Conservation (phyloP, 1,284 basidiomycete genomes). For the Irpex sp. region DNA sequence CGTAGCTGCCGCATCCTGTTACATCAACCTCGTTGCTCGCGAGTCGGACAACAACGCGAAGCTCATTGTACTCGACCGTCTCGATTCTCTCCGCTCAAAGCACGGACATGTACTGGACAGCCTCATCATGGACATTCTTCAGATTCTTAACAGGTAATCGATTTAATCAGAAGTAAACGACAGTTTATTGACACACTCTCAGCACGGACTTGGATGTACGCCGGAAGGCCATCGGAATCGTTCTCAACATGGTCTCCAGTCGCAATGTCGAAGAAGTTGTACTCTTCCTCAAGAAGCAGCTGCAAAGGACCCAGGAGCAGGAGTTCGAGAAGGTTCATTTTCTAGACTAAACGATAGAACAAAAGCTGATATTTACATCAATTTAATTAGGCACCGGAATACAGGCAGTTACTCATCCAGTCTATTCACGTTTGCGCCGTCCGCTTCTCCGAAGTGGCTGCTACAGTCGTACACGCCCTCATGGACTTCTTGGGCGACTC, state of each 20-base stretch:
- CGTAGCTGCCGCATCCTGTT: slow-evolving; percentile 81
- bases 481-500: slow-evolving; percentile 99
- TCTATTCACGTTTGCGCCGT: slow-evolving; percentile 96
- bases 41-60: slow-evolving; percentile 99
- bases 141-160: slow-evolving; percentile 75
- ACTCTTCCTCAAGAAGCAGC: slow-evolving; percentile 94
- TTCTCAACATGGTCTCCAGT: slow-evolving; percentile 91
- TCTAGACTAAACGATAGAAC: background rate
- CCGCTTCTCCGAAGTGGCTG: slow-evolving; percentile 95
- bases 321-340: slow-evolving; percentile 73
- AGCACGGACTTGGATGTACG: slow-evolving; percentile 97
- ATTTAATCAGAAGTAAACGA: background rate
- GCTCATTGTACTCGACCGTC: slow-evolving; percentile 92
- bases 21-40: slow-evolving; percentile 89
- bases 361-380: background rate
- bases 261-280: slow-evolving; percentile 98
- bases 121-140: slow-evolving; percentile 94
- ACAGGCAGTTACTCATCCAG: slow-evolving; percentile 95
- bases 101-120: slow-evolving; percentile 91
- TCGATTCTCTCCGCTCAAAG: slow-evolving; percentile 79
- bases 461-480: slow-evolving; percentile 92
- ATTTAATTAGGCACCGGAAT: slow-evolving; percentile 73
- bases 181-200: slow-evolving; percentile 5
- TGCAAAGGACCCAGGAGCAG: slow-evolving; percentile 86
- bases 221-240: slow-evolving; percentile 86